Evolutionary conservation across 2,329 filamentous ascomycete species (phyloP).

Genomic region (Hymenoscyphus repandus): DNA sequence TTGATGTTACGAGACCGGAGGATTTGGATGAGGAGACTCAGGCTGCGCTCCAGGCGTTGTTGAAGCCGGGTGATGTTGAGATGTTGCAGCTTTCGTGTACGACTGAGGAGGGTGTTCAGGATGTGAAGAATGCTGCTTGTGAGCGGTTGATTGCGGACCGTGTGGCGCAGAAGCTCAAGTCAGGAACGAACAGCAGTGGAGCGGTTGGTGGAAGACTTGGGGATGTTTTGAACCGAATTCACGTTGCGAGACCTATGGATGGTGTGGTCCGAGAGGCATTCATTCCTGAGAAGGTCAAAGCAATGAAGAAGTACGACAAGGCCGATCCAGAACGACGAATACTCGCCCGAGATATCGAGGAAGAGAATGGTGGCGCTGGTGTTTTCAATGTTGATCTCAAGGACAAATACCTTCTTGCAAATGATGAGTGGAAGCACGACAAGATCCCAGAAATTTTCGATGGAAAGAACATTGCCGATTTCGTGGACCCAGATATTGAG

Average conservation of each 20-base stretch:
- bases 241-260: slow-evolving; percentile 90
- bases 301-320: slow-evolving; percentile 84
- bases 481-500: slow-evolving; percentile 94
- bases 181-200: slow-evolving; percentile 72
- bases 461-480: slow-evolving; percentile 97
- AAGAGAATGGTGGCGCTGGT: slow-evolving; percentile 88
- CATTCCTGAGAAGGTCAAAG: slow-evolving; percentile 80
- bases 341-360: slow-evolving; percentile 82
- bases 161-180: slow-evolving; percentile 94
- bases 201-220: slow-evolving; percentile 75
- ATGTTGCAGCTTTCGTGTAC: slow-evolving; percentile 91
- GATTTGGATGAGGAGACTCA: slow-evolving; percentile 78
- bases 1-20: slow-evolving; percentile 82
- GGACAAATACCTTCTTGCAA: slow-evolving; percentile 79
- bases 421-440: slow-evolving; percentile 94
- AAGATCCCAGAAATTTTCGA: slow-evolving; percentile 91
- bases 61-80: slow-evolving; percentile 87
- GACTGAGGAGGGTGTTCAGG: slow-evolving; percentile 88
- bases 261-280: slow-evolving; percentile 74
- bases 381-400: slow-evolving; percentile 94
- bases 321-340: slow-evolving; percentile 76
- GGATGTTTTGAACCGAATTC: slow-evolving; percentile 88
- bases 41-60: slow-evolving; percentile 69
- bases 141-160: slow-evolving; percentile 88
- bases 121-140: slow-evolving; percentile 91